Evolutionary conservation across 768 basidiomycete genomes (phyloP).

Genomic region (Xanthoconium stramineum): DNA sequence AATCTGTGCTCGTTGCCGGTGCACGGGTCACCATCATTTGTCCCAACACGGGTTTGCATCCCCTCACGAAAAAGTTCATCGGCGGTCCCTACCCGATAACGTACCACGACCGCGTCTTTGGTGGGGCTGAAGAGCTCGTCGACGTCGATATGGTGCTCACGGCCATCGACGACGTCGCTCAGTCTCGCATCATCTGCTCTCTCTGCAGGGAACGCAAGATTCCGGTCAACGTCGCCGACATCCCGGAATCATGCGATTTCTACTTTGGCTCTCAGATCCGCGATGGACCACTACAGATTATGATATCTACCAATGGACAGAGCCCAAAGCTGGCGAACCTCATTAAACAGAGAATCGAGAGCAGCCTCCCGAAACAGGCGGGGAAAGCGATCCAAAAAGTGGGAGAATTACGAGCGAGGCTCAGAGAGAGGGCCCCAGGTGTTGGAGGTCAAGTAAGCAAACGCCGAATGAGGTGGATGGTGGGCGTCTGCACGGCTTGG

Average conservation of each 20-base stretch:
- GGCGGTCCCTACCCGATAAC: constrained; percentile 48
- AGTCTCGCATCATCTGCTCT: constrained; percentile 68
- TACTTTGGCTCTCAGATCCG: constrained; percentile 96
- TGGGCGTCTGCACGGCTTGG: constrained; percentile 82
- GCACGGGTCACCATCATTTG: constrained; percentile 76
- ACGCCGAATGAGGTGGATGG: constrained; percentile 91
- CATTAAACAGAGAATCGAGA: constrained; percentile 66
- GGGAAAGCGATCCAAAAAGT: constrained; percentile 79
- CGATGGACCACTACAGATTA: constrained; percentile 86
- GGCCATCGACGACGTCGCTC: constrained; percentile 80
- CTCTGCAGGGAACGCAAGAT: constrained; percentile 66
- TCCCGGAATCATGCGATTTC: constrained; percentile 94
- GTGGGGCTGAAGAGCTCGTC: constrained; percentile 60
- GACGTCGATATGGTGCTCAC: constrained; percentile 86
- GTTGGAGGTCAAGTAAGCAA: constrained; percentile 75
- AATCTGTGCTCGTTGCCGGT: constrained; percentile 79
- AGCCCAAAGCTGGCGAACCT: constrained; percentile 89
- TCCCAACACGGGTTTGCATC: constrained; percentile 64
- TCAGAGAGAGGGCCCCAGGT: constrained; percentile 80
- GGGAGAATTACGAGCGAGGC: constrained; percentile 64
- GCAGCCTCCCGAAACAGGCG: constrained; percentile 62
- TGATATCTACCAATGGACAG: constrained; percentile 94
- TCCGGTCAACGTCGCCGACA: constrained; percentile 95
- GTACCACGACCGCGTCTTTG: constrained; percentile 69
- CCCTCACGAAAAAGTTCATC: constrained; percentile 54